phyloP scores from a whole-genome alignment of 345 rosid species.

The Camelina laxa region DNA sequence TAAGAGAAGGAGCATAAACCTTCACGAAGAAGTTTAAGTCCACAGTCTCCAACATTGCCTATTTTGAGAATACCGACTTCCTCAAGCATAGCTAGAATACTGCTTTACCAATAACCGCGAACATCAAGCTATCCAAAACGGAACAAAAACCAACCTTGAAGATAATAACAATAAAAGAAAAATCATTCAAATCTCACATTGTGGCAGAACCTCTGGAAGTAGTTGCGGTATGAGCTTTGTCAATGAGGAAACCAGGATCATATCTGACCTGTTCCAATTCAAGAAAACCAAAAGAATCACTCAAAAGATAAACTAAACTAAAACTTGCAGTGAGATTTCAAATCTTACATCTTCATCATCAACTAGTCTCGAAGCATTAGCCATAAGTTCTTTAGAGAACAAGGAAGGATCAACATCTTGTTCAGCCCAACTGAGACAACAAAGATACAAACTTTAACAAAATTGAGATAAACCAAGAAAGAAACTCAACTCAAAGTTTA shows the following conservation, averaged over 20 bases:
- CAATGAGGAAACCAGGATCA: slow-evolving; percentile 78
- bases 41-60: slow-evolving; percentile 89
- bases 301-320: background rate
- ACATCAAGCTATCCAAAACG: slow-evolving; percentile 29
- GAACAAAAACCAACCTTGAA: slow-evolving; percentile 1
- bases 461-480: background rate
- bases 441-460: slow-evolving; percentile 35
- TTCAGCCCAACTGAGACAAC: slow-evolving; percentile 76
- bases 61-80: slow-evolving; percentile 67
- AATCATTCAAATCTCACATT: slow-evolving; percentile 52
- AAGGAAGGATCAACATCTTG: slow-evolving; percentile 87
- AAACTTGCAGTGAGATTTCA: background rate
- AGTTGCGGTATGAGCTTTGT: slow-evolving; percentile 82
- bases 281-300: background rate
- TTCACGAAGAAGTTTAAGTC: slow-evolving; percentile 71
- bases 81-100: slow-evolving; percentile 83
- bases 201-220: slow-evolving; percentile 75
- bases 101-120: slow-evolving; percentile 41
- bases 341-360: slow-evolving; percentile 62
- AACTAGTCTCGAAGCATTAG: slow-evolving; percentile 63
- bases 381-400: slow-evolving; percentile 75
- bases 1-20: slow-evolving; percentile 41
- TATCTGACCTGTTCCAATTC: slow-evolving; percentile 57
- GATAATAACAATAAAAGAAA: background rate
- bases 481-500: background rate